A percentile compares a stretch with the other conserved stretches of the same genome.
Conservation (phyloP, 2,329 filamentous ascomycete genomes). For the Chrysosporium queenslandicum region DNA sequence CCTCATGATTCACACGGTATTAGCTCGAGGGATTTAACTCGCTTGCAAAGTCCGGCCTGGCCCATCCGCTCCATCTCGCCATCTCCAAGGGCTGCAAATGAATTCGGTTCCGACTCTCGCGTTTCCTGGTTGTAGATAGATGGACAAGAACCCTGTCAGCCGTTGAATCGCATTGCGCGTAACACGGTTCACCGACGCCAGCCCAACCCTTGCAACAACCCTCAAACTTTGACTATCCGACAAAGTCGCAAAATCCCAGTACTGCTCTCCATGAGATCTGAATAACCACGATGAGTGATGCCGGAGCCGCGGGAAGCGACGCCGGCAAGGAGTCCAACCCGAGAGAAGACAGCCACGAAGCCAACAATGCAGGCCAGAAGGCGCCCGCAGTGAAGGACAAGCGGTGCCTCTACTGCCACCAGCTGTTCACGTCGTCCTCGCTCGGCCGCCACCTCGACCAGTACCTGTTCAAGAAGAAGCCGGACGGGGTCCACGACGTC, state of each 20-base stretch:
- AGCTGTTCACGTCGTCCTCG: constrained; percentile 86
- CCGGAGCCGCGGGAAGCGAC: constrained; percentile 11
- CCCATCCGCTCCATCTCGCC: not conserved
- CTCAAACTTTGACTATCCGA: not conserved
- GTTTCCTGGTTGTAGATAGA: not conserved
- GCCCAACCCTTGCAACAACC: not conserved
- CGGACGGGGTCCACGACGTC: constrained; percentile 83
- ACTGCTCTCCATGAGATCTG: constrained; percentile 1
- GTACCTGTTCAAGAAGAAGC: constrained; percentile 89
- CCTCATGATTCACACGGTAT: no score
- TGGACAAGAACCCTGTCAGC: not conserved
- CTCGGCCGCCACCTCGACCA: constrained; percentile 88
- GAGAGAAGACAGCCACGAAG: constrained; percentile 8
- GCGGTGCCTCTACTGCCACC: constrained; percentile 75
- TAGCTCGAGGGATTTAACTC: not conserved
- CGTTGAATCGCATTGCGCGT: constrained; percentile 1
- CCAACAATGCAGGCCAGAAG: constrained; percentile 19
- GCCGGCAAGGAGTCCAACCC: constrained; percentile 11
- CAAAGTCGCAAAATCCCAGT: not conserved
- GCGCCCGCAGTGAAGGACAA: constrained; percentile 64
- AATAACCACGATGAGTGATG: constrained; percentile 13
- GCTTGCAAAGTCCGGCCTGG: not conserved
- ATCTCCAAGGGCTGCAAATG: not conserved
- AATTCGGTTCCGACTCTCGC: not conserved
- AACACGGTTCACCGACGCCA: not conserved